Base-by-base conservation (phyloP, 2,329 filamentous ascomycete genomes). In the Exophiala phaeomuriformis region DNA sequence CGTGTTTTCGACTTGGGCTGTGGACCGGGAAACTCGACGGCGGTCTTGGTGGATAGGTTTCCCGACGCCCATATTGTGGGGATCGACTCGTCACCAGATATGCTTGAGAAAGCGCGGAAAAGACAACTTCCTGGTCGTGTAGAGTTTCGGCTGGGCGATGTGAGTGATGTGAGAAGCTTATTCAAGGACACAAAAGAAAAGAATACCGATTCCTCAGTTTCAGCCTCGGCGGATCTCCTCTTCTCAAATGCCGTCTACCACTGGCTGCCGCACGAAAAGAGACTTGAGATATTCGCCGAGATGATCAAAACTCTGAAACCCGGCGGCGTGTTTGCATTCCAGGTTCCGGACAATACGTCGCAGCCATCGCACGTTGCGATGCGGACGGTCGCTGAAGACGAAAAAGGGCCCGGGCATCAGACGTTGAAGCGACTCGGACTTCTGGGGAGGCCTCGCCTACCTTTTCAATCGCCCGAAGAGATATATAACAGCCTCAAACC, bases 201-300 rank as follows among this genome's bases (percentile, higher is more conserved):
- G 19, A 2, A 19, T 19, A 19, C 19, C 19, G 19, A 19, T 19
- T 1, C 19, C 19, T 19, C 19, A 19, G 19, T 2, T 2, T 19
- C 19, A 19, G 19, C 19, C 19, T 56, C 63, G 0, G 64, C 67
- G 0, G 74, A 78, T 41, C 62, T 83, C 0, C 64, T 79, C 45
- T 80, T 79, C 61, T 75, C 73, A 44, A 83, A 82, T 53, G 79
- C 80, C 0, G 77, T 78, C 1, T 75, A 82, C 53, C 80, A 83
- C 52, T 83, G 80, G 80, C 66, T 83, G 3, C 68, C 71, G 0
- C 56, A 55, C 1, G 59, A 63, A 0, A 62, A 70, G 0, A 76
- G 79, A 0, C 68, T 83, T 4, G 64, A 67, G 0, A 68, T 74
- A 1, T 66, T 83, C 3, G 66, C 64, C 6, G 65, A 69, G 0